phyloP scores from a whole-genome alignment of 108 stramenopile genomes.

The Fragilaria radians region DNA sequence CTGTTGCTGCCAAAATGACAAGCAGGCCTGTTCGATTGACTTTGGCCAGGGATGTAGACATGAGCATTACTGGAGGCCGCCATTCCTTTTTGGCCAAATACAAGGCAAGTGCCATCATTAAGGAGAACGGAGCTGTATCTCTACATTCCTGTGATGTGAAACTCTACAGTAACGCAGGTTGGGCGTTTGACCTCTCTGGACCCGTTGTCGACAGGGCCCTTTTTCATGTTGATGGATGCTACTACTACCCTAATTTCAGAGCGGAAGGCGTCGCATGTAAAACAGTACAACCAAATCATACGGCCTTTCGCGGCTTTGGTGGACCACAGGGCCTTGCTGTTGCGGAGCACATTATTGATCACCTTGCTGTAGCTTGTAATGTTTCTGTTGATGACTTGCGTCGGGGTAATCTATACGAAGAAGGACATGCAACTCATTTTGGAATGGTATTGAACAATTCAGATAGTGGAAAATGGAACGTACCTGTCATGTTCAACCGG shows the following conservation, averaged over 20 bases:
- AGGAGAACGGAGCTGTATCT: slow-evolving; percentile 55
- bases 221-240: slow-evolving; percentile 86
- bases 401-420: slow-evolving; percentile 75
- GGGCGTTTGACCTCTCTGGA: slow-evolving; percentile 79
- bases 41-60: slow-evolving; percentile 89
- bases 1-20: slow-evolving; percentile 78
- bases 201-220: slow-evolving; percentile 88
- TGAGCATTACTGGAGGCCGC: slow-evolving; percentile 73
- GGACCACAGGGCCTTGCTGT: slow-evolving; percentile 83
- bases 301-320: slow-evolving; percentile 94
- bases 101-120: slow-evolving; percentile 70
- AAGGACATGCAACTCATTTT: slow-evolving; percentile 73
- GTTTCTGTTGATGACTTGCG: slow-evolving; percentile 56
- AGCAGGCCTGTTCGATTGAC: slow-evolving; percentile 80
- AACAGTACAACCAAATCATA: slow-evolving; percentile 89
- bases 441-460: slow-evolving; percentile 65
- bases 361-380: slow-evolving; percentile 66
- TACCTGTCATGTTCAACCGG: slow-evolving; percentile 73
- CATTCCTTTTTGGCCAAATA: slow-evolving; percentile 85
- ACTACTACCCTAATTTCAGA: slow-evolving; percentile 82
- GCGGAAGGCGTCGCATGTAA: slow-evolving; percentile 77
- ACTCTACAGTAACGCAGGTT: slow-evolving; percentile 85
- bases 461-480: slow-evolving; percentile 77
- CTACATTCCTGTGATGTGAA: slow-evolving; percentile 70
- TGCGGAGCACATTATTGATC: slow-evolving; percentile 86